These are phyloP conservation scores for Rehmannia glutinosa DNA, from an alignment of 257 asterid genomes.

Conservation along the genomic window DNA sequence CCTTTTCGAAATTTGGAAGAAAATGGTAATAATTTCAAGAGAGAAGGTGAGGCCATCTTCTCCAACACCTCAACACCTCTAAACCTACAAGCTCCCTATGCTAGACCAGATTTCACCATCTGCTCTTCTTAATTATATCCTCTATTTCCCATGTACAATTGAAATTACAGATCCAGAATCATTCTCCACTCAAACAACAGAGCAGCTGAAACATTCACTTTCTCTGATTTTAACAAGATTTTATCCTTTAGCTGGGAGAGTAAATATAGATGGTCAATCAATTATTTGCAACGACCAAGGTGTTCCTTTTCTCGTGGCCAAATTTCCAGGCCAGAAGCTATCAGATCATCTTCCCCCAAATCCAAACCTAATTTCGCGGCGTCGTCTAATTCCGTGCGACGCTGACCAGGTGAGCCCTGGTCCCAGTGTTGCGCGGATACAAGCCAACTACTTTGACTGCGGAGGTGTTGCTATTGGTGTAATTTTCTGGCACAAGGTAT, in stretches of 20 bases:
- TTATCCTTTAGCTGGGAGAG: constrained; percentile 19
- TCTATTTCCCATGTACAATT: constrained; percentile 12
- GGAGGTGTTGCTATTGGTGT: constrained; percentile 18
- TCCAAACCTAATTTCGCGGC: background rate
- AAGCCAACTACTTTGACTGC: constrained; percentile 8
- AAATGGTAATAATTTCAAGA: no score
- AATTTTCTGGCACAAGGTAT: background rate
- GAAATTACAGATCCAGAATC: background rate
- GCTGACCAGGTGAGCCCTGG: background rate
- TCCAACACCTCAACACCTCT: constrained; percentile 19
- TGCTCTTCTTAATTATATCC: background rate
- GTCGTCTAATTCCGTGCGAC: background rate
- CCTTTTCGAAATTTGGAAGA: no score
- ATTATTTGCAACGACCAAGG: constrained; percentile 19
- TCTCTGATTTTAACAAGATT: constrained; percentile 7
- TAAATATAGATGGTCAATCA: background rate
- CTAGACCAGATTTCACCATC: constrained; percentile 22
- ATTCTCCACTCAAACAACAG: background rate
- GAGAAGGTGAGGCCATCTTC: background rate
- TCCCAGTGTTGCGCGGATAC: background rate
- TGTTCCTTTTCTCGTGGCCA: constrained; percentile 10
- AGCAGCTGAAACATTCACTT: constrained; percentile 13
- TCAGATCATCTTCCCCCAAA: constrained; percentile 10
- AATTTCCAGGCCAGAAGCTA: background rate
- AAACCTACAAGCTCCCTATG: constrained; percentile 19